phyloP scores from a whole-genome alignment of 768 basidiomycete species.

The Mycena crocata region DNA sequence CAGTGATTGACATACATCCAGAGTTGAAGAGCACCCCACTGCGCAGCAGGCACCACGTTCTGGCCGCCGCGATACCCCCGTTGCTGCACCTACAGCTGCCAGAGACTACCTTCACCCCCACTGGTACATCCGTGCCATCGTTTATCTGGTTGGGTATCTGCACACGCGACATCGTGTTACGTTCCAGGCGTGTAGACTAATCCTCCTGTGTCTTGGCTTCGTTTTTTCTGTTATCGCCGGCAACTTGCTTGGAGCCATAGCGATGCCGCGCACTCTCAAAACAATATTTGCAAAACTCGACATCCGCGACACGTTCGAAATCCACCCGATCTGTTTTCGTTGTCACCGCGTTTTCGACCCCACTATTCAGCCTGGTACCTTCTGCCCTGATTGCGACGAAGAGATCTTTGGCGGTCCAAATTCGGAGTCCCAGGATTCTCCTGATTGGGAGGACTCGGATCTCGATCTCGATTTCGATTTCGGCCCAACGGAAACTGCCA shows the following conservation, averaged over 20 bases:
- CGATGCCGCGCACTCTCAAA: not conserved
- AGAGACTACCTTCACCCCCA: not conserved
- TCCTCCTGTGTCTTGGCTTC: not conserved
- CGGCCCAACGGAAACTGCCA: not conserved
- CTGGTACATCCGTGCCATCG: not conserved
- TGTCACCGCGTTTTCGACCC: not conserved
- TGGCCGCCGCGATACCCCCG: too few relatives aligned
- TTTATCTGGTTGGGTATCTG: not conserved
- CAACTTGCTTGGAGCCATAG: not conserved
- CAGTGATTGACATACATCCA: too few relatives aligned
- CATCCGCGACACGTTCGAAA: not conserved
- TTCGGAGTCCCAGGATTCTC: not conserved
- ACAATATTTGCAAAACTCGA: not conserved
- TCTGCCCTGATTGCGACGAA: conserved; percentile 8
- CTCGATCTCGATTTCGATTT: too few relatives aligned
- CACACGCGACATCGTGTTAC: not conserved
- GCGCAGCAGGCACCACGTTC: too few relatives aligned
- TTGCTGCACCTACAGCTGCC: too few relatives aligned
- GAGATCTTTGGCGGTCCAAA: not conserved
- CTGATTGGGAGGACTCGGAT: not conserved
- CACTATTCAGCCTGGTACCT: not conserved
- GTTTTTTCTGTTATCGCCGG: not conserved
- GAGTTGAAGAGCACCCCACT: too few relatives aligned
- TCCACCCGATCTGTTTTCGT: conserved; percentile 4
- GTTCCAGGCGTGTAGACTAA: not conserved